Evolutionary conservation across 2,329 filamentous ascomycete genomes (phyloP).

Genomic region (Sclerotinia trifoliorum): DNA sequence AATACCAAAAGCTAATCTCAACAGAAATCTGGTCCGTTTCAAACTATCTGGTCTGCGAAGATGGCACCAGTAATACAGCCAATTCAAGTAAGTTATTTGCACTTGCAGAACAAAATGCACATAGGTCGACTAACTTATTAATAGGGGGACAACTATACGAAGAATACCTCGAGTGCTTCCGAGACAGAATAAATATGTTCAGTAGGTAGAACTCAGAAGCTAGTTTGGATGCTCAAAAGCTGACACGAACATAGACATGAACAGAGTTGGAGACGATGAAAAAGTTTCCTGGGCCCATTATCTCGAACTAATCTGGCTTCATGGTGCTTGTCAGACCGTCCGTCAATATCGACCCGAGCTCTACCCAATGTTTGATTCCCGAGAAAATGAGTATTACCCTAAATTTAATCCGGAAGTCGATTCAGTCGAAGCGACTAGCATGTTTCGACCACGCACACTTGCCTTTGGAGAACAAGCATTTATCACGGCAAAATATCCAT

Average conservation of each 20-base stretch:
- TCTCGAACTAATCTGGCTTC: neutral
- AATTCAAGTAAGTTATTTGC: neutral
- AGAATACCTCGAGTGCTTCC: constrained; percentile 5
- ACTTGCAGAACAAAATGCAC: neutral
- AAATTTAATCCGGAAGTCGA: neutral
- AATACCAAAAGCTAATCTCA: neutral
- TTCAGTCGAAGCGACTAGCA: neutral
- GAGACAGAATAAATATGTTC: neutral
- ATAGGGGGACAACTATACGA: neutral
- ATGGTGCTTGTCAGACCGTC: neutral
- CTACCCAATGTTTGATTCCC: neutral
- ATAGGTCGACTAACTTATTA: neutral
- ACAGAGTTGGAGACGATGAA: neutral
- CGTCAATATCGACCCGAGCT: neutral
- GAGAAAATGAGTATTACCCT: neutral
- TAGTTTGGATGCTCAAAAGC: neutral
- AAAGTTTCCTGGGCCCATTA: neutral
- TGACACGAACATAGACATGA: neutral
- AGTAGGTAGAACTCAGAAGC: neutral
- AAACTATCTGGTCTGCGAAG: neutral
- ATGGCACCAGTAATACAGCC: neutral
- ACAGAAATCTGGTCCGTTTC: neutral
- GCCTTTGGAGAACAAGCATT: neutral
- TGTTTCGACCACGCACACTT: neutral
- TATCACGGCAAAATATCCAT: neutral